Evolutionary conservation across 768 basidiomycete species (phyloP), one percentile per base, ranked within the genome.

Genomic region (Trametopsis cervina): DNA sequence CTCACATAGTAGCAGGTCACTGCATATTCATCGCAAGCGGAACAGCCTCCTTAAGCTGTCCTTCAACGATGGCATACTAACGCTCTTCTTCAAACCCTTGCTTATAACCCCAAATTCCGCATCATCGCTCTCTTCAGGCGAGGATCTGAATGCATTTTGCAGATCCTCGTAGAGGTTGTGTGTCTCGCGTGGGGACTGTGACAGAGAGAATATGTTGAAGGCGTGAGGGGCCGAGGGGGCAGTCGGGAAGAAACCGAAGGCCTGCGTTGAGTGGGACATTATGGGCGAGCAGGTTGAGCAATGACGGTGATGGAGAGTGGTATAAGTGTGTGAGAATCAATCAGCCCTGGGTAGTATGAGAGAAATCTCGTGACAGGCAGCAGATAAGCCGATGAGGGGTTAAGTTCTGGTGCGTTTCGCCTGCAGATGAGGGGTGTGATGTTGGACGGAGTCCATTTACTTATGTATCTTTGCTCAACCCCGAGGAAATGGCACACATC

Each of bases 111-210:
- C 25, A 26, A 23, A 45, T 20, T 46, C 29, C 27, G 42, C 23
- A 21, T 12, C 37, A 1, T 18, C 9, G 11, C 20, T 22, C 13
- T 26, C 29, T 17, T 26, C 25, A 21, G 44, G 15, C 13, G 51
- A 38, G 20, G 49, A 46, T 26, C 42, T 25, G 24, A 54, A 25
- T 27, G 44, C 40, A 20, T 25, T 13, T 4, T 44, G 21, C 5
- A 59, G 46, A 20, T 57, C 58, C 29, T 57, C 58, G 43, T 50
- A 51, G 27, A 55, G 36, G 13, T 46, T 44, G 44, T 55, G 54
- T 22, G 47, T 55, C 48, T 59, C 58, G 22, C 58, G 58, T 1
- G 58, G 58, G 7, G 56, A 53, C 12, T 57, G 56, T 22, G 54
- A 44, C 33, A 50, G 33, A 17, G 53, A n/a, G 56, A 55, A 59